phyloP scores from a whole-genome alignment of 1,139 yeast genomes.

The Suhomyces kunorum region DNA sequence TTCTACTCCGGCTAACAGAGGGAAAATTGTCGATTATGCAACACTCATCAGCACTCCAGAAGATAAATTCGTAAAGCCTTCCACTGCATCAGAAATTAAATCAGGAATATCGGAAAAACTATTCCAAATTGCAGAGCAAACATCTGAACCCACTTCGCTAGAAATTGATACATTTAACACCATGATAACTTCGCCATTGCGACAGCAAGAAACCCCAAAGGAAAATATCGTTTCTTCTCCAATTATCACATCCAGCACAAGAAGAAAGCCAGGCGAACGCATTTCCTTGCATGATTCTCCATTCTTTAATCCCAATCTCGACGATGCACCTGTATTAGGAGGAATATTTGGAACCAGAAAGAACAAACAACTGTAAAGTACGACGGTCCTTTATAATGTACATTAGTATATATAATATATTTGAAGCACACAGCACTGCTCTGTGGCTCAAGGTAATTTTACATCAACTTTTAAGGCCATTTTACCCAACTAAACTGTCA shows the following conservation, averaged over 20 bases:
- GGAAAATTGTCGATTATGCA: slow-evolving; percentile 5
- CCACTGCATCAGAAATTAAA: not conserved
- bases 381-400: slow-evolving; percentile 4
- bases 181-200: slow-evolving; percentile 3
- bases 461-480: not conserved
- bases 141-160: not conserved
- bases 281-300: slow-evolving; percentile 35
- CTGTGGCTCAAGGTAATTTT: too few relatives aligned
- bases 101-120: slow-evolving; percentile 7
- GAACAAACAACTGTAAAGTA: not conserved
- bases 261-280: slow-evolving; percentile 40
- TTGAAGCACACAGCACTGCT: not conserved
- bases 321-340: slow-evolving; percentile 24
- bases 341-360: slow-evolving; percentile 6
- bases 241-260: slow-evolving; percentile 10
- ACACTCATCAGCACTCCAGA: slow-evolving; percentile 14
- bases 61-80: slow-evolving; percentile 9
- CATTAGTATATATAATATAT: slow-evolving; percentile 7
- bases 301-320: slow-evolving; percentile 26
- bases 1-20: slow-evolving; percentile 9
- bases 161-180: not conserved
- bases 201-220: slow-evolving; percentile 7
- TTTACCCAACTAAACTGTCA: slow-evolving; percentile 20
- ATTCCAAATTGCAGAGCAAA: slow-evolving; percentile 2
- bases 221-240: slow-evolving; percentile 24